These are phyloP conservation scores for Phytopythium montanum DNA, from an alignment of 352 stramenopile genomes.

Conservation along the genomic window DNA sequence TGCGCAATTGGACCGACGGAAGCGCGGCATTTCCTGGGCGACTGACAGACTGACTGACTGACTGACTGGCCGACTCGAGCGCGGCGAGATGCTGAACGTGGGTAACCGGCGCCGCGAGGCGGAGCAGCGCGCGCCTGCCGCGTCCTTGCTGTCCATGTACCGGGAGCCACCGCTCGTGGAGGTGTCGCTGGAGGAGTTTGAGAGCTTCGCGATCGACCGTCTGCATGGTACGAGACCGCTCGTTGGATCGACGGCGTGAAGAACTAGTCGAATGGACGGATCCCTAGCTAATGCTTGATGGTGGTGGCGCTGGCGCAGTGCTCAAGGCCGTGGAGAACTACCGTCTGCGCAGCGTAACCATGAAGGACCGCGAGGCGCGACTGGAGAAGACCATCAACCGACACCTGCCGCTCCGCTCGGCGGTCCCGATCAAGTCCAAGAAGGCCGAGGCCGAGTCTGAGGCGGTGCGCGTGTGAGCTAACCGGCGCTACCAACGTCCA, in stretches of 20 bases:
- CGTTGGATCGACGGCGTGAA: not conserved
- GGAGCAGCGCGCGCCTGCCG: conserved; percentile 34
- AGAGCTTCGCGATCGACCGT: conserved; percentile 96
- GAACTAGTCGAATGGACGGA: too few species aligned
- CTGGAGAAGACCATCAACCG: conserved; percentile 87
- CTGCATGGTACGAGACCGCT: conserved; percentile 66
- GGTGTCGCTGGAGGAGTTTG: conserved; percentile 97
- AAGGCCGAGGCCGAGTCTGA: conserved; percentile 65
- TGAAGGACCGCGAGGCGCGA: conserved; percentile 66
- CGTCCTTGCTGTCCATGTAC: conserved; percentile 92
- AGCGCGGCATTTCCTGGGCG: not conserved
- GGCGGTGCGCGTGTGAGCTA: conserved; percentile 15
- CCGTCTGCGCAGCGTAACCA: conserved; percentile 64
- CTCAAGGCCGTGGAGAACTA: conserved; percentile 88
- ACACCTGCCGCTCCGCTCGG: conserved; percentile 65
- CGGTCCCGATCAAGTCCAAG: conserved; percentile 30
- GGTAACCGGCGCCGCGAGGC: conserved; percentile 61
- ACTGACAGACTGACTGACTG: too few species aligned
- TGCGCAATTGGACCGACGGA: not conserved
- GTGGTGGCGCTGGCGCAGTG: conserved; percentile 27
- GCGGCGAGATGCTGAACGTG: conserved; percentile 73
- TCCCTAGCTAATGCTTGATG: not conserved
- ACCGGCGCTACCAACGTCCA: too few species aligned
- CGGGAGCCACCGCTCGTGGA: conserved; percentile 91
- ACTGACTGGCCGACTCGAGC: not conserved